Evolutionary conservation across 345 rosid species (phyloP), one percentile per base, ranked within the genome.

Genomic region (Toxicodendron radicans): DNA sequence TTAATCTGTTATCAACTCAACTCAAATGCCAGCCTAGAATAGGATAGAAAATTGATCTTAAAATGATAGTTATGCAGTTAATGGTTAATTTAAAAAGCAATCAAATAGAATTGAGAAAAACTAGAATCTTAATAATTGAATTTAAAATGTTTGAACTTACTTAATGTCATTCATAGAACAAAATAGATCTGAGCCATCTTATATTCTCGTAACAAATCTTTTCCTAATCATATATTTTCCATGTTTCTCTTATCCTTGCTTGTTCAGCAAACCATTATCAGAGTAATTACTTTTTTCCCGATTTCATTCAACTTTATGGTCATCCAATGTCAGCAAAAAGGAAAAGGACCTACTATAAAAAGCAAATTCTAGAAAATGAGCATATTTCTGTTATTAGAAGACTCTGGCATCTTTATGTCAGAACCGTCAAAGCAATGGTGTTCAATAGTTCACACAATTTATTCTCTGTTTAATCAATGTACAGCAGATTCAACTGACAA

Each of bases 401-500:
- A 70, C 71, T 71, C 63, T 53, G 58, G 74, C 59, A 56, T 58
- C 60, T 65, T 10, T 58, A 43, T 65, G 74, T 76, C 69, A 65
- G 68, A 76, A 62, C 35, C 35, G 35, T 6, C 21, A 49, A 62
- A 58, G 33, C 51, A 66, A 66, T 61, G 62, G 58, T 67, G 33
- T 74, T 76, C 65, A 77, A 74, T 46, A 71, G 79, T 56, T 73
- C 64, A 48, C 33, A 60, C 18, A 13, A 51, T 64, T 49, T 66
- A 61, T 56, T 45, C 62, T 64, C 38, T 52, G 43, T 32, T 41
- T 59, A 68, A 66, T 63, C 67, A 72, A 75, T 70, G 70, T 70
- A 59, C 49, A 27, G 49, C 43, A 23, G n/a, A 45, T 59, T 78
- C 64, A 72, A 73, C 63, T 51, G 27, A 71, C 79, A 76, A 77